Conservation (phyloP, 805 yeast species). For the Cyberlindnera xylosilytica region DNA sequence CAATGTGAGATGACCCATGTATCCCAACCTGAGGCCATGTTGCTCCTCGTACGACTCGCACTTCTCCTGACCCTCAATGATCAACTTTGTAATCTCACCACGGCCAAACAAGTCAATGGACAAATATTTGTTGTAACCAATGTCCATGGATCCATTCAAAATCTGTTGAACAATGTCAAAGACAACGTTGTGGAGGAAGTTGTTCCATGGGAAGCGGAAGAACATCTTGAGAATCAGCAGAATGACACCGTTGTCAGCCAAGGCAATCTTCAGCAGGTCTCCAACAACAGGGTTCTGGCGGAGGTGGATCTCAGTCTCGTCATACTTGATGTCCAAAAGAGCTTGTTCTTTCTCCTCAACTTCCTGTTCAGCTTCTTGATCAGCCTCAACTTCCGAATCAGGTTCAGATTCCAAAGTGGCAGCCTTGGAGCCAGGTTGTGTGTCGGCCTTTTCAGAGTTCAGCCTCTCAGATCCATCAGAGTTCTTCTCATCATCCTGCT, state of each 20-base stretch:
- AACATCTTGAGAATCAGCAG: slow-evolving; percentile 69
- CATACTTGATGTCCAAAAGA: slow-evolving; percentile 31
- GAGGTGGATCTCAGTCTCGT: slow-evolving; percentile 37
- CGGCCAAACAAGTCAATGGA: slow-evolving; percentile 70
- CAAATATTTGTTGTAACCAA: slow-evolving; percentile 78
- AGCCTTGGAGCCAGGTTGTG: neutral
- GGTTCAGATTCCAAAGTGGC: slow-evolving; percentile 27
- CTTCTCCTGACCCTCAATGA: slow-evolving; percentile 57
- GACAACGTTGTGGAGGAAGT: slow-evolving; percentile 94
- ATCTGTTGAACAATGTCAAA: slow-evolving; percentile 96
- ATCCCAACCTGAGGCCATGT: slow-evolving; percentile 73
- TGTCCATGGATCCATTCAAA: slow-evolving; percentile 80
- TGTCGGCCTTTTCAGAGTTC: neutral
- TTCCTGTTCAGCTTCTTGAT: neutral
- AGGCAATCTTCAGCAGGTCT: slow-evolving; percentile 77
- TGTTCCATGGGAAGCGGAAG: slow-evolving; percentile 91
- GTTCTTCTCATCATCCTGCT: slow-evolving; percentile 8
- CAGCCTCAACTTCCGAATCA: neutral
- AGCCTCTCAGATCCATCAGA: slow-evolving; percentile 17
- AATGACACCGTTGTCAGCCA: slow-evolving; percentile 71
- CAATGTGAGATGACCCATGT: slow-evolving; percentile 94
- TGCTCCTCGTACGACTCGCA: slow-evolving; percentile 59
- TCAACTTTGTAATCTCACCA: slow-evolving; percentile 53
- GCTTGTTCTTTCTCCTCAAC: slow-evolving; percentile 9
- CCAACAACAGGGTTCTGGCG: slow-evolving; percentile 74